Evolutionary conservation across 306 rosid species (phyloP), one percentile per base, ranked within the genome.

Genomic region (Pyrus communis): DNA sequence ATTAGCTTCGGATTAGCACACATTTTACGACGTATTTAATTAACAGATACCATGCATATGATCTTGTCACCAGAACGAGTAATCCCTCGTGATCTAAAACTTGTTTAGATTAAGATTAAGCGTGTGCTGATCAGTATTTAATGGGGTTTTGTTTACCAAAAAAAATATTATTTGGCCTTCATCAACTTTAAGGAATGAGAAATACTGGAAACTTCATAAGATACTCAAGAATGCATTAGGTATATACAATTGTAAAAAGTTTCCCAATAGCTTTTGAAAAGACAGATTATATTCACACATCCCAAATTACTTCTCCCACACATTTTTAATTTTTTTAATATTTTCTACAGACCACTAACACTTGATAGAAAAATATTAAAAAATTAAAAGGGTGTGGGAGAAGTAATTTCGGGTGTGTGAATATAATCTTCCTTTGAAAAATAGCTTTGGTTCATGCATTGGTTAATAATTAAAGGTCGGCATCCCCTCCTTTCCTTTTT

Each of bases 391-490:
- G 25, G 25, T 25, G 25, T 25, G 25, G 25, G 25, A 25, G 25
- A 25, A 25, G 25, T 25, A 25, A 25, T 1, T 25, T 25, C 1
- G 25, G 25, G 1, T 25, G 25, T 25, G 25, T 25, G 25, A 25
- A 25, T 25, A 25, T 25, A 25, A 25, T 1, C 25, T 10, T 22
- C 15, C 11, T 22, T 55, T 3, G 61, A 6, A 55, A 59, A 7
- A 59, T 7, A 15, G 17, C 7, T 11, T 23, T 31, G 61, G 61
- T 54, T 54, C 60, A 19, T 57, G 25, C 61, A 57, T n/a, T 57
- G 10, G 27, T 9, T 19, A 23, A 67, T 35, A 58, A 17, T 69
- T 59, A 78, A 83, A 68, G 76, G 12, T 76, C 74, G 71, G 74
- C 0, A 12, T 67, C 19, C 30, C 30, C 30, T 27, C 5, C 49